Conservation (phyloP, 345 rosid genomes). For the Punica granatum region DNA sequence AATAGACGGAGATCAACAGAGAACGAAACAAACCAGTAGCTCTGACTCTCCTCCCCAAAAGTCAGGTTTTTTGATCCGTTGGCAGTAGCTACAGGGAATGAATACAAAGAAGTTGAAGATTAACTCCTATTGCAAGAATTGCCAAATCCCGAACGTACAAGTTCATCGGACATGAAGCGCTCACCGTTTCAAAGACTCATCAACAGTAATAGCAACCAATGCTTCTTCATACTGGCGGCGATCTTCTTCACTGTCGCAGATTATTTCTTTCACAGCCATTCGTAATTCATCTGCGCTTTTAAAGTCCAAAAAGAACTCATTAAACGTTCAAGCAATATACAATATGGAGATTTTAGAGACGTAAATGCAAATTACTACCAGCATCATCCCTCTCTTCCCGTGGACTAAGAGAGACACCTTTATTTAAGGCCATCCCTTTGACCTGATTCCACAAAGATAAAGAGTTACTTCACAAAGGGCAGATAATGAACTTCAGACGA, state of each 20-base stretch:
- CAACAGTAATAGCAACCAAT: conserved; percentile 67
- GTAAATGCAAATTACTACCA: conserved; percentile 23
- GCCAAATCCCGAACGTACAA: neutral
- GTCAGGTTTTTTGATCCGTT: conserved; percentile 57
- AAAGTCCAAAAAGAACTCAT: neutral
- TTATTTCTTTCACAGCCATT: conserved; percentile 81
- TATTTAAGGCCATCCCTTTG: conserved; percentile 93
- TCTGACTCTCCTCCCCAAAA: conserved; percentile 99
- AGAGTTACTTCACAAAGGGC: neutral
- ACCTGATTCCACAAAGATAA: conserved; percentile 38
- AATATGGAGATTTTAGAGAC: neutral
- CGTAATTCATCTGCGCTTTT: conserved; percentile 57
- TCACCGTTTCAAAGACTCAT: conserved; percentile 73
- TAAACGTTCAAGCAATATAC: neutral
- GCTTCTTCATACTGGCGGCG: conserved; percentile 67
- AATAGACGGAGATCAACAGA: neutral
- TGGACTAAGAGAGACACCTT: conserved; percentile 50
- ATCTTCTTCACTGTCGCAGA: conserved; percentile 57
- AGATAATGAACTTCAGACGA: neutral
- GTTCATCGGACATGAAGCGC: conserved; percentile 10
- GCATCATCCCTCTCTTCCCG: conserved; percentile 72
- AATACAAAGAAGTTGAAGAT: conserved; percentile 1
- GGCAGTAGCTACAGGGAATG: conserved; percentile 51
- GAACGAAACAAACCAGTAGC: conserved; percentile 53
- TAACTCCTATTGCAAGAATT: conserved; percentile 2